Conservation (phyloP, 1,284 basidiomycete genomes). For the Ustilago bromivora region DNA sequence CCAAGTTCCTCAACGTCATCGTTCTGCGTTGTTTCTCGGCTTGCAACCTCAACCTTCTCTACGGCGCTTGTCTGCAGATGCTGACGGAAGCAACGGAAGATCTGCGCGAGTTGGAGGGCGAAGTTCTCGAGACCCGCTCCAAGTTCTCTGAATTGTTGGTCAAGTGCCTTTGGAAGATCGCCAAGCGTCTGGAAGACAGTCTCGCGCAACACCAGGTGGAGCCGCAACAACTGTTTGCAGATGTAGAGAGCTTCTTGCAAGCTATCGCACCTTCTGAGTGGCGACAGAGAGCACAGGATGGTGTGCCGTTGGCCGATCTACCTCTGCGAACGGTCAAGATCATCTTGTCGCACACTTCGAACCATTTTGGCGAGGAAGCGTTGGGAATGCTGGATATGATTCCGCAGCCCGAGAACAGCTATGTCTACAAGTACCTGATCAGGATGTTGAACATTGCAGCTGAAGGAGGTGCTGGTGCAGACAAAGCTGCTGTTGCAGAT, state of each 20-base stretch:
- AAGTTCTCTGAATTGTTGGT: constrained; percentile 95
- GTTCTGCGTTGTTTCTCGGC: constrained; percentile 92
- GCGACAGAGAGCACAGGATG: constrained; percentile 88
- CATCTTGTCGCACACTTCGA: constrained; percentile 70
- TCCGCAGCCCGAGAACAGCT: constrained; percentile 61
- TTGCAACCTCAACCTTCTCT: constrained; percentile 88
- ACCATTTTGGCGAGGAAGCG: constrained; percentile 59
- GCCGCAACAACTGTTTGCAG: constrained; percentile 88
- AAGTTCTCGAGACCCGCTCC: constrained; percentile 71
- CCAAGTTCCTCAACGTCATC: constrained; percentile 98
- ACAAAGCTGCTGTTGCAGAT: constrained; percentile 31
- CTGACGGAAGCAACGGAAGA: constrained; percentile 87
- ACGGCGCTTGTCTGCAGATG: constrained; percentile 85
- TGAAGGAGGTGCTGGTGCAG: constrained; percentile 30
- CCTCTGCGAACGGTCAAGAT: constrained; percentile 92
- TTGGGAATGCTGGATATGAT: constrained; percentile 61
- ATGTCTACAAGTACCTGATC: constrained; percentile 66
- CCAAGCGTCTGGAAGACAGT: constrained; percentile 91
- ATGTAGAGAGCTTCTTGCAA: constrained; percentile 93
- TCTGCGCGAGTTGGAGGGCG: constrained; percentile 75
- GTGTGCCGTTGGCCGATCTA: constrained; percentile 94
- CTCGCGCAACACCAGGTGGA: constrained; percentile 83
- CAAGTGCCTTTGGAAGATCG: constrained; percentile 99
- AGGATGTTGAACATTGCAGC: constrained; percentile 57
- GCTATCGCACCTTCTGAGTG: constrained; percentile 95